These are phyloP conservation scores for Scheffersomyces cryptocercus DNA, from an alignment of 1,139 yeast genomes.

Conservation along the genomic window DNA sequence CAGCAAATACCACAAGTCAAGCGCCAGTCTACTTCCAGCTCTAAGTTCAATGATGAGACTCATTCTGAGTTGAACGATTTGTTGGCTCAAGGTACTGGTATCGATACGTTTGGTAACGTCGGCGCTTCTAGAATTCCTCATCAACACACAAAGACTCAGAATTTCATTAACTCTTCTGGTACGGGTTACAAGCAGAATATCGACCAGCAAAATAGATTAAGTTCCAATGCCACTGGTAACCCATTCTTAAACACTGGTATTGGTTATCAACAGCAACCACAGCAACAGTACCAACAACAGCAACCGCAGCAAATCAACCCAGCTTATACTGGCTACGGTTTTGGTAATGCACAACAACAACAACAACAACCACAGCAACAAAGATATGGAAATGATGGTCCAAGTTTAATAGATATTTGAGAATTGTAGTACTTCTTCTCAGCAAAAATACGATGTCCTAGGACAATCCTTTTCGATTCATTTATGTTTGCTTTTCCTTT, in stretches of 20 bases:
- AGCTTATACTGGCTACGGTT: constrained; percentile 86
- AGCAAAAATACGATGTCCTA: no score
- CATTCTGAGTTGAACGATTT: constrained; percentile 71
- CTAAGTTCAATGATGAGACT: constrained; percentile 53
- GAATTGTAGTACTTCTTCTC: background rate
- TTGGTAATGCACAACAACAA: constrained; percentile 65
- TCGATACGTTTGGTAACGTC: constrained; percentile 94
- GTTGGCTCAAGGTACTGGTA: constrained; percentile 84
- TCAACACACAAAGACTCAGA: constrained; percentile 82
- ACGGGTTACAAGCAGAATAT: constrained; percentile 68
- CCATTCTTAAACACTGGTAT: constrained; percentile 81
- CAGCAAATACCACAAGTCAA: constrained; percentile 19
- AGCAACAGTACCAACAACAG: constrained; percentile 15
- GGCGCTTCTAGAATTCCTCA: constrained; percentile 91
- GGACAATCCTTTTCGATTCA: no score
- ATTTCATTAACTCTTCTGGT: constrained; percentile 83
- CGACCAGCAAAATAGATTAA: constrained; percentile 36
- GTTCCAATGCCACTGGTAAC: constrained; percentile 54
- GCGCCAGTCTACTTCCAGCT: constrained; percentile 36
- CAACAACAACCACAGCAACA: constrained; percentile 15
- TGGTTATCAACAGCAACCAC: constrained; percentile 58
- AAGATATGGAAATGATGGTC: constrained; percentile 31
- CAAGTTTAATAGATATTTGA: constrained; percentile 50
- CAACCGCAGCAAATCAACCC: constrained; percentile 29
- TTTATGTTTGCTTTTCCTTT: no score